A percentile compares a stretch with the other conserved stretches of the same genome.
Conservation (phyloP, 805 yeast genomes). For the Vanderwaltozyma polyspora region DNA sequence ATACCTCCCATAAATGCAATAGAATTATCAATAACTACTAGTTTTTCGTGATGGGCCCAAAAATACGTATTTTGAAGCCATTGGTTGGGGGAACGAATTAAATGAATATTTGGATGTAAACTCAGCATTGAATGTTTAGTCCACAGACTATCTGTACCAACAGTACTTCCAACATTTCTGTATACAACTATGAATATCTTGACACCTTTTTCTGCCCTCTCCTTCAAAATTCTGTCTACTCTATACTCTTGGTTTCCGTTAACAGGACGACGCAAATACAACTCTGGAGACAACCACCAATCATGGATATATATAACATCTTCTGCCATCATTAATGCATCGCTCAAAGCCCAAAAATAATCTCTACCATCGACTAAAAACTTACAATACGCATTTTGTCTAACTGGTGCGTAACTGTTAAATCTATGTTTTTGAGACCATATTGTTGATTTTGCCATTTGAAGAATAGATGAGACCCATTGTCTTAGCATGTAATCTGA, state of each 20-base stretch:
- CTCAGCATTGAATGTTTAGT: constrained; percentile 87
- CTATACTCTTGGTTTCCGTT: constrained; percentile 93
- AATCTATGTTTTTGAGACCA: constrained; percentile 76
- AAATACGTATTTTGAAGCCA: constrained; percentile 83
- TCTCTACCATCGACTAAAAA: constrained; percentile 97
- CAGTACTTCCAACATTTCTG: constrained; percentile 87
- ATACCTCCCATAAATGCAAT: constrained; percentile 91
- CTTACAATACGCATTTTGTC: constrained; percentile 79
- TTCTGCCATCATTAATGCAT: constrained; percentile 85
- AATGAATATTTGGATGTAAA: constrained; percentile 76
- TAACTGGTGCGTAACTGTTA: constrained; percentile 83
- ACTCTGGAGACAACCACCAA: constrained; percentile 97
- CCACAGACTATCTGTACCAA: constrained; percentile 87
- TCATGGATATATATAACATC: constrained; percentile 92
- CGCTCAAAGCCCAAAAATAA: constrained; percentile 90
- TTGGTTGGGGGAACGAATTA: constrained; percentile 91
- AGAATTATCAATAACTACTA: constrained; percentile 76
- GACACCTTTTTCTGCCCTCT: constrained; percentile 91
- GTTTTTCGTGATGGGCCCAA: constrained; percentile 98
- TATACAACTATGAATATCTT: constrained; percentile 85
- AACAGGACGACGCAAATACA: constrained; percentile 87
- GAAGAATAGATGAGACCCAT: constrained; percentile 67
- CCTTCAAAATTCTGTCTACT: constrained; percentile 72
- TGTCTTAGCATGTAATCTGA: constrained; percentile 51
- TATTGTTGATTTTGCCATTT: constrained; percentile 53